phyloP scores from a whole-genome alignment of 2,329 filamentous ascomycete genomes.

The Monosporascus cannonballus region DNA sequence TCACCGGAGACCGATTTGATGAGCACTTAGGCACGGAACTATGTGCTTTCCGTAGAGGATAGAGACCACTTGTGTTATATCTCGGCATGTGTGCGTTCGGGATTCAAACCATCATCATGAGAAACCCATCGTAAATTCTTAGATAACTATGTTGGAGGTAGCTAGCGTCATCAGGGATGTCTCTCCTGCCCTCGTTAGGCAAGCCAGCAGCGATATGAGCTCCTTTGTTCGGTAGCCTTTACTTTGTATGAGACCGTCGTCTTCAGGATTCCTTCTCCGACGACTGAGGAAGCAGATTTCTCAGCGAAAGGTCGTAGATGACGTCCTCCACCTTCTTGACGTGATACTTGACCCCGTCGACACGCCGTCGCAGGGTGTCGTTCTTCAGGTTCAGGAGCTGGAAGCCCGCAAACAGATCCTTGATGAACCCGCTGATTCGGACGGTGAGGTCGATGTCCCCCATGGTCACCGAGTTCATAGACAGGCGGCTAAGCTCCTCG shows the following conservation, averaged over 20 bases:
- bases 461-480: slow-evolving; percentile 89
- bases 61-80: too few species aligned
- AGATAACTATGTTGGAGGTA: neutral
- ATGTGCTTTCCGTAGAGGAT: too few species aligned
- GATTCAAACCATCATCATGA: too few species aligned
- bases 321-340: slow-evolving; percentile 98
- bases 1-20: too few species aligned
- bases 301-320: slow-evolving; percentile 87
- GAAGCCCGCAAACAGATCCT: slow-evolving; percentile 92
- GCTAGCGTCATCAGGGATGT: neutral
- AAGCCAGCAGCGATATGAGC: neutral
- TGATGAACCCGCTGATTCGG: slow-evolving; percentile 85
- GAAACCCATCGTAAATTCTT: too few species aligned
- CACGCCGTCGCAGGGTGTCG: slow-evolving; percentile 78
- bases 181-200: neutral
- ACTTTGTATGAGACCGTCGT: neutral
- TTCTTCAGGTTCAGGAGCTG: slow-evolving; percentile 98
- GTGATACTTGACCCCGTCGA: slow-evolving; percentile 92
- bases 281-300: slow-evolving; percentile 64
- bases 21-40: too few species aligned
- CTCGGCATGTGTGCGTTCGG: too few species aligned
- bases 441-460: slow-evolving; percentile 83
- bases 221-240: neutral
- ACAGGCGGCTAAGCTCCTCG: slow-evolving; percentile 84
- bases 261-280: slow-evolving; percentile 5